phyloP scores from a whole-genome alignment of 2,329 filamentous ascomycete species.

The Trichoderma sp. region DNA sequence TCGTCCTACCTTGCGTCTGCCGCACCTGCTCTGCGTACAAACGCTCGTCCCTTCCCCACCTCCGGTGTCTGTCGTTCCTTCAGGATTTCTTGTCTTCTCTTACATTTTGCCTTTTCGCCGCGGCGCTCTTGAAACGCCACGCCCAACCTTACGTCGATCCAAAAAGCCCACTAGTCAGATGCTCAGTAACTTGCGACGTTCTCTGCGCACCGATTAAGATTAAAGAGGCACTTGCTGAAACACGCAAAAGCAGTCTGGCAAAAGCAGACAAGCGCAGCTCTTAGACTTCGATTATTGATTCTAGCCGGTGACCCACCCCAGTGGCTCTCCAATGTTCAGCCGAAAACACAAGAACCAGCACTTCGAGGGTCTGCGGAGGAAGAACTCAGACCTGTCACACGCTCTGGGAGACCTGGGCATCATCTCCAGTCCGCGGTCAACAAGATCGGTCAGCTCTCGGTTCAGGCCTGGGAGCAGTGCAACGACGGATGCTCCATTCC shows the following conservation, averaged over 20 bases:
- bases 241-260: conserved; percentile 10
- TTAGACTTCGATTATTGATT: conserved; percentile 4
- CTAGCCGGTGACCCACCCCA: conserved; percentile 21
- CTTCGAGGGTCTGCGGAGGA: conserved; percentile 30
- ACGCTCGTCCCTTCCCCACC: neutral
- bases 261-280: conserved; percentile 20
- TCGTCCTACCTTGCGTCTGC: neutral
- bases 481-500: conserved; percentile 31
- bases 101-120: neutral
- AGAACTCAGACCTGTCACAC: conserved; percentile 34
- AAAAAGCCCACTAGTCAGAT: conserved; percentile 17
- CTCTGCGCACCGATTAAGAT: conserved; percentile 13
- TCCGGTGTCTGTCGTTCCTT: conserved; percentile 14
- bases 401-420: conserved; percentile 40
- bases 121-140: conserved; percentile 19
- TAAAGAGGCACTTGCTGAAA: conserved; percentile 26
- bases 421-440: conserved; percentile 33
- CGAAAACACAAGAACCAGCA: conserved; percentile 40
- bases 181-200: conserved; percentile 20
- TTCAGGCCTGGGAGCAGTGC: conserved; percentile 37
- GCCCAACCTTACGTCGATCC: neutral
- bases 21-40: neutral
- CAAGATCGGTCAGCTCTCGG: conserved; percentile 32
- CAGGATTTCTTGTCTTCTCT: neutral
- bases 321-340: conserved; percentile 44